Conservation (phyloP, 768 basidiomycete species). For the Collybia sordida region DNA sequence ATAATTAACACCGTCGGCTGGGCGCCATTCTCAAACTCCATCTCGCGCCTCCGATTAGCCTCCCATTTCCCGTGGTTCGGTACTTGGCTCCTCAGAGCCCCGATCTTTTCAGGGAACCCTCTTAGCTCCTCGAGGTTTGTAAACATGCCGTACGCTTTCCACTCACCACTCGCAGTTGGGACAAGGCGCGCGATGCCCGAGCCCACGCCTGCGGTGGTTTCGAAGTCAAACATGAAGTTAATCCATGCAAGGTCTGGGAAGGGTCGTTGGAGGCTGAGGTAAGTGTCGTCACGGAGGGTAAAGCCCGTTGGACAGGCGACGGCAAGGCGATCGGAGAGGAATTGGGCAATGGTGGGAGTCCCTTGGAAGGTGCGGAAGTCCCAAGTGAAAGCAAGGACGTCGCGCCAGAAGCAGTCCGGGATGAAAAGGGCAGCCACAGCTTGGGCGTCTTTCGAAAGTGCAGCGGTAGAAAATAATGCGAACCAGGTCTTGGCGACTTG, state of each 20-base stretch:
- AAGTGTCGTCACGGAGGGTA: constrained; percentile 24
- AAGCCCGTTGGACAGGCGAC: constrained; percentile 23
- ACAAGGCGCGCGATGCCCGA: constrained; percentile 56
- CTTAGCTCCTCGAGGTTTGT: constrained; percentile 60
- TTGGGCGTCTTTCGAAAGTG: constrained; percentile 13
- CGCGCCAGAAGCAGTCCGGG: constrained; percentile 16
- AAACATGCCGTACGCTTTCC: constrained; percentile 61
- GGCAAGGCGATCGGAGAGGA: constrained; percentile 14
- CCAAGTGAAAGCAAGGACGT: constrained; percentile 22
- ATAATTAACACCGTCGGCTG: constrained; percentile 51
- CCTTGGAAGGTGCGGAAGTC: constrained; percentile 22
- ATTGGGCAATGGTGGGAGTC: constrained; percentile 7
- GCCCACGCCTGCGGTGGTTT: constrained; percentile 46
- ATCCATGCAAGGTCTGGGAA: constrained; percentile 58
- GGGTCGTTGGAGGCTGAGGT: constrained; percentile 32
- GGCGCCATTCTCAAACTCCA: constrained; percentile 40
- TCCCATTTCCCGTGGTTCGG: constrained; percentile 58
- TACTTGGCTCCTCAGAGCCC: constrained; percentile 37
- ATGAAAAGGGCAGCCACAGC: constrained; percentile 16
- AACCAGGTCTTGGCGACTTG: constrained; percentile 25
- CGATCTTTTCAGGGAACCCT: constrained; percentile 47
- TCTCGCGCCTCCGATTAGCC: constrained; percentile 37
- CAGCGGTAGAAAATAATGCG: constrained; percentile 12
- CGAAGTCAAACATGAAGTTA: constrained; percentile 54
- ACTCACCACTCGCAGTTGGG: constrained; percentile 39